phyloP scores from a whole-genome alignment of 2,329 filamentous ascomycete genomes.

The Colletotrichum caudatum region DNA sequence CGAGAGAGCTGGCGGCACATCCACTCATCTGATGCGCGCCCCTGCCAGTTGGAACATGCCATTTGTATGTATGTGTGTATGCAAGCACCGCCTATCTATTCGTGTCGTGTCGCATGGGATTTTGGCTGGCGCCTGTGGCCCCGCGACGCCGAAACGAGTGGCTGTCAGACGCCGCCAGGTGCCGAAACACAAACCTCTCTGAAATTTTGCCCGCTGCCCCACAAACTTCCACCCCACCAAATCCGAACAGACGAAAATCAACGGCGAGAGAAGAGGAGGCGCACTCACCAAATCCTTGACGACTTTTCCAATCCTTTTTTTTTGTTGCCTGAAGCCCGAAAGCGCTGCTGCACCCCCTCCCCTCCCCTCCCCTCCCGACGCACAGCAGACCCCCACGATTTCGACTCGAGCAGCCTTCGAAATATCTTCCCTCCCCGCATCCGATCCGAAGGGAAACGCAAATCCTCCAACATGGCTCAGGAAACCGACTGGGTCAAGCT shows the following conservation, averaged over 20 bases:
- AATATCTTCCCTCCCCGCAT: constrained; percentile 8
- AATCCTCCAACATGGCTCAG: constrained; percentile 58
- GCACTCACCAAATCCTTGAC: constrained; percentile 41
- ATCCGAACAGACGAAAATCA: constrained; percentile 42
- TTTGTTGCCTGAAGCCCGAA: constrained; percentile 29
- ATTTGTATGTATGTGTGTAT: background rate
- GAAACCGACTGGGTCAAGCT: constrained; percentile 71
- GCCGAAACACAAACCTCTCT: constrained; percentile 19
- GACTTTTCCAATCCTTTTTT: constrained; percentile 36
- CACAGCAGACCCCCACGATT: constrained; percentile 13
- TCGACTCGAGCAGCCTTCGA: constrained; percentile 7
- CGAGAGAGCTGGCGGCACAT: background rate
- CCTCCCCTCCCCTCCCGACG: constrained; percentile 6
- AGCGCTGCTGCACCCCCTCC: constrained; percentile 34
- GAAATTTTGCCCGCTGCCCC: constrained; percentile 44
- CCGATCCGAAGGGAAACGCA: constrained; percentile 8
- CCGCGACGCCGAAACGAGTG: constrained; percentile 36
- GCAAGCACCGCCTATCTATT: background rate
- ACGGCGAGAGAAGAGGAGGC: constrained; percentile 40
- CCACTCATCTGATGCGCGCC: background rate
- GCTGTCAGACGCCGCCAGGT: constrained; percentile 22
- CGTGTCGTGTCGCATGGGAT: background rate
- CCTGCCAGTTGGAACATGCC: background rate
- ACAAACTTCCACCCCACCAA: constrained; percentile 45
- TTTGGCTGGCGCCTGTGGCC: constrained; percentile 22